A percentile compares a stretch with the other conserved stretches of the same genome.
Evolutionary conservation across 257 asterid species (phyloP).

Genomic region (Hygrophila difformis): DNA sequence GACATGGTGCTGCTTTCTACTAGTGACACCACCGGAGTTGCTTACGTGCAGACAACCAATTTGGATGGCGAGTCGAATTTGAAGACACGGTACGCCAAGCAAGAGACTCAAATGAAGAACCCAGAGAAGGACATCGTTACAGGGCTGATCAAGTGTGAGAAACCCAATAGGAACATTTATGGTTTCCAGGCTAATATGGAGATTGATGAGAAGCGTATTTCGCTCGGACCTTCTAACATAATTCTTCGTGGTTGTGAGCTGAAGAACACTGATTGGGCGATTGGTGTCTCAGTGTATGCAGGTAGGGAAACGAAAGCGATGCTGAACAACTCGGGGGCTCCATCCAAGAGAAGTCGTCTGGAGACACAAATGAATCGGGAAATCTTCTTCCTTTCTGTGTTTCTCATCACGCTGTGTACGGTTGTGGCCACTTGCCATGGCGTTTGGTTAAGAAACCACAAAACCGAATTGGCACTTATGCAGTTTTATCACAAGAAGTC

Average conservation of each 20-base stretch:
- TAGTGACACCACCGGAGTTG: slow-evolving; percentile 84
- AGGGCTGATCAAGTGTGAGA: slow-evolving; percentile 87
- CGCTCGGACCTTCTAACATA: slow-evolving; percentile 96
- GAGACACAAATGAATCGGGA: slow-evolving; percentile 91
- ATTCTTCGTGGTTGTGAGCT: slow-evolving; percentile 91
- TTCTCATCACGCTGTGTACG: slow-evolving; percentile 55
- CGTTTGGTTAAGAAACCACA: slow-evolving; percentile 71
- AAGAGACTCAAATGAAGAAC: slow-evolving; percentile 69
- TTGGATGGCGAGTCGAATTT: slow-evolving; percentile 96
- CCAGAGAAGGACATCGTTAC: slow-evolving; percentile 29
- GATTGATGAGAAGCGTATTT: slow-evolving; percentile 68
- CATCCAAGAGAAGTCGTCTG: slow-evolving; percentile 86
- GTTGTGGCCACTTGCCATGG: slow-evolving; percentile 62
- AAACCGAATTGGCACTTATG: slow-evolving; percentile 61
- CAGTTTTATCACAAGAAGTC: slow-evolving; percentile 69
- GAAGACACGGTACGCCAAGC: slow-evolving; percentile 94
- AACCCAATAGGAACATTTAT: slow-evolving; percentile 88
- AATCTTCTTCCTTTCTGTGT: slow-evolving; percentile 65
- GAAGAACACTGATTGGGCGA: slow-evolving; percentile 86
- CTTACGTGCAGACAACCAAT: slow-evolving; percentile 82
- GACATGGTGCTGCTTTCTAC: slow-evolving; percentile 93
- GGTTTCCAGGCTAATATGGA: slow-evolving; percentile 93
- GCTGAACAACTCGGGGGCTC: slow-evolving; percentile 98
- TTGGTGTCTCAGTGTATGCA: slow-evolving; percentile 84
- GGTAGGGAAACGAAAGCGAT: slow-evolving; percentile 94